A percentile compares a stretch with the other conserved stretches of the same genome.
Conservation (phyloP, 1,284 basidiomycete genomes). For the Sanguinoderma infundibulare region DNA sequence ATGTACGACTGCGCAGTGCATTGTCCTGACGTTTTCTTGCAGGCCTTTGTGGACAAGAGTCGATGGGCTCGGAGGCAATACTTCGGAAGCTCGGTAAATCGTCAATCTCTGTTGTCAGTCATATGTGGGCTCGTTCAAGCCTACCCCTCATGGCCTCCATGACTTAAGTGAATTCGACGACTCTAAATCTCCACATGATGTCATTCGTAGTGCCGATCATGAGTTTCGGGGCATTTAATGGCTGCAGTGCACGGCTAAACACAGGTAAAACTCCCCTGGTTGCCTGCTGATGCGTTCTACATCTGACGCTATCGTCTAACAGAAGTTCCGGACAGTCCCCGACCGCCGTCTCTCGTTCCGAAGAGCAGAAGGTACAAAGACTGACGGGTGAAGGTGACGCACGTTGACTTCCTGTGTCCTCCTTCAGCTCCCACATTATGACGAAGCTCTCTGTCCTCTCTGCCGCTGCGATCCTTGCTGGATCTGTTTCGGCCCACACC, state of each 20-base stretch:
- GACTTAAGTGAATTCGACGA: not conserved
- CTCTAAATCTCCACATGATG: not conserved
- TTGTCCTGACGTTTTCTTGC: too few relatives aligned
- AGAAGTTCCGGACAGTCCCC: not conserved
- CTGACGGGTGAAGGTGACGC: not conserved
- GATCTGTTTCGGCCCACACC: slow-evolving; percentile 38
- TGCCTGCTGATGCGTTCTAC: not conserved
- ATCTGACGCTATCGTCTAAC: not conserved
- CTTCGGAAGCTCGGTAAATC: not conserved
- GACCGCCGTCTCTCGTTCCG: not conserved
- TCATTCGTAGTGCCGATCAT: not conserved
- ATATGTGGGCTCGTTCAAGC: not conserved
- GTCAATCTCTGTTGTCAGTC: not conserved
- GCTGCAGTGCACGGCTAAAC: not conserved
- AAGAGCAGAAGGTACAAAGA: not conserved
- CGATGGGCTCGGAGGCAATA: too few relatives aligned
- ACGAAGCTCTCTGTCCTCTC: slow-evolving; percentile 17
- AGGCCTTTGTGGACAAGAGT: too few relatives aligned
- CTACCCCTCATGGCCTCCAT: not conserved
- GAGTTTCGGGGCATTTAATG: not conserved
- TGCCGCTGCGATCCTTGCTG: slow-evolving; percentile 31
- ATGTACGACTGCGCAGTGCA: too few relatives aligned
- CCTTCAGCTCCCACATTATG: not conserved
- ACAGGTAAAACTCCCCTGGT: not conserved
- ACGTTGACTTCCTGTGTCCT: not conserved